Base-by-base conservation (phyloP, 1,284 basidiomycete species). In the Cryptococcus deneoformans region DNA sequence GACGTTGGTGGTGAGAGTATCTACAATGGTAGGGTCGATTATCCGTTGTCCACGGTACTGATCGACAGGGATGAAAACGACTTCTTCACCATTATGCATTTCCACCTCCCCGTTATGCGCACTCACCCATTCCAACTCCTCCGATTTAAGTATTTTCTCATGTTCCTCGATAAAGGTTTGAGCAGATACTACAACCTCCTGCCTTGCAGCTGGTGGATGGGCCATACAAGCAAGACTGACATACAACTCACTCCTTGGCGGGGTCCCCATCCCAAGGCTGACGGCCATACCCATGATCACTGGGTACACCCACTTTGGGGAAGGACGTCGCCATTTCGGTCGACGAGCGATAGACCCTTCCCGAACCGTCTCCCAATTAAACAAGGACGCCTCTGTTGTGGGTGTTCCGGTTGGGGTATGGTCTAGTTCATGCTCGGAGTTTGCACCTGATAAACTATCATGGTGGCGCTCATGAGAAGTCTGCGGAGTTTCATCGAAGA, bases 211-310 rank as follows among this genome's bases (percentile, higher is more conserved):
- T 8, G 77, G 77, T 9, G 77, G 76, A 59, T 77, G 71, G 2
- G 71, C 67, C 14, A 78, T 59, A 63, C 77, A 78, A 12, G 73
- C 75, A 14, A 78, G 60, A 57, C 75, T 75, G 63, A 77, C 69
- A 51, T 62, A 70, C 14, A 78, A 55, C 61, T 78, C 77, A 11
- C 63, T 63, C 40, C 68, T 65, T 1, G 74, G 73, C 5, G 76
- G 70, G 10, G 68, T 60, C 5, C 63, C 66, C 72, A 77, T 73
- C 1, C 76, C 77, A 2, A 77, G 7, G 9, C 61, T 59, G 2
- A 76, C 42, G 0, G 74, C 67, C 5, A 65, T 55, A 14, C 64
- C 71, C 24, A 73, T 51, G 20, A 77, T 56, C 50, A 77, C 72
- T 0, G 72, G 71, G 36, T 75, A 67, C 9, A 77, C 54, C 77